Evolutionary conservation across 1,284 basidiomycete genomes (phyloP).

Genomic region (Xanthoconium separans): DNA sequence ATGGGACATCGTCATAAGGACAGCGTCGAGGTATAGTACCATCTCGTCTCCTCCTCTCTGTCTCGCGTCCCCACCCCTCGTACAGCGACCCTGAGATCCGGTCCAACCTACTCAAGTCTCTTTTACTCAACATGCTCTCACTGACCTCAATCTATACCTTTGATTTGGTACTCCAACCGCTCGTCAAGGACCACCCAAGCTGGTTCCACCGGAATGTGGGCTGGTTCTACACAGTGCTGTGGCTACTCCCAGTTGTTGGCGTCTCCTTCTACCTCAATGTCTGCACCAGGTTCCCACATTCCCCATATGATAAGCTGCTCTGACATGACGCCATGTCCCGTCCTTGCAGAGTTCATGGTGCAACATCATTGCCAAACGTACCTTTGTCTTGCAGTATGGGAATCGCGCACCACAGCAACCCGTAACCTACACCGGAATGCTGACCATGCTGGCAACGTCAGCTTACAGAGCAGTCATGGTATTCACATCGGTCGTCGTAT

Average conservation of each 20-base stretch:
- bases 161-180: conserved; percentile 67
- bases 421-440: conserved; percentile 64
- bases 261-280: conserved; percentile 76
- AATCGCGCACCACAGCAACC: conserved; percentile 49
- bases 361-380: conserved; percentile 66
- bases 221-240: conserved; percentile 71
- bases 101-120: conserved; percentile 67
- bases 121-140: conserved; percentile 67
- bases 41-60: conserved; percentile 1
- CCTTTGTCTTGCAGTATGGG: conserved; percentile 66
- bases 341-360: conserved; percentile 67
- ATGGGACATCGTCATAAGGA: conserved; percentile 62
- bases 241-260: conserved; percentile 73
- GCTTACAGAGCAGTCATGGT: conserved; percentile 81
- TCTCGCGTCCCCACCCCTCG: conserved; percentile 11
- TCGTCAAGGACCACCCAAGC: conserved; percentile 59
- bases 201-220: conserved; percentile 72
- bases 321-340: conserved; percentile 11
- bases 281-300: conserved; percentile 31
- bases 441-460: conserved; percentile 71
- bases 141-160: conserved; percentile 70
- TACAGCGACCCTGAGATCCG: conserved; percentile 71
- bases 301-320: conserved; percentile 4
- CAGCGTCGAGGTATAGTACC: conserved; percentile 44
- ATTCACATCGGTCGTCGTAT: conserved; percentile 68